Conservation (phyloP, 441 rosid genomes). For the Theobroma grandiflorum region DNA sequence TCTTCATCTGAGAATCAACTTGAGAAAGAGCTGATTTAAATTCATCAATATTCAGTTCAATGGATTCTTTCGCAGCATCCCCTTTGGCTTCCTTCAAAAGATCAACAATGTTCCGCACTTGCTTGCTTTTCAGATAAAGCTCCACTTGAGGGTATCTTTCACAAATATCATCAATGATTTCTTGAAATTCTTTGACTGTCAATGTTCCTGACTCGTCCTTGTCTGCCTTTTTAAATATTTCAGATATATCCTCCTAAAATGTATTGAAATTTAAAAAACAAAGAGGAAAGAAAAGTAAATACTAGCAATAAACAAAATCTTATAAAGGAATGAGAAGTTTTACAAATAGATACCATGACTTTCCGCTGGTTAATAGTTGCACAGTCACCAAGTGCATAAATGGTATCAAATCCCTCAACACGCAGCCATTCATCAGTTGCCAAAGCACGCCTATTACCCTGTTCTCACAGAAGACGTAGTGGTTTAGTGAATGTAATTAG, state of each 20-base stretch:
- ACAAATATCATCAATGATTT: constrained; percentile 77
- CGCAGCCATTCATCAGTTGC: constrained; percentile 99
- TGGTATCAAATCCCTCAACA: constrained; percentile 69
- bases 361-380: constrained; percentile 96
- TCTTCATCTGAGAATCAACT: constrained; percentile 90
- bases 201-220: constrained; percentile 92
- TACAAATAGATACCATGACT: constrained; percentile 71
- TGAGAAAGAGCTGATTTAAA: constrained; percentile 79
- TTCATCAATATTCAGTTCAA: constrained; percentile 83
- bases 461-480: constrained; percentile 17
- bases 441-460: constrained; percentile 90
- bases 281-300: neutral
- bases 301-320: neutral
- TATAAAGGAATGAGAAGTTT: neutral
- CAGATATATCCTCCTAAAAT: constrained; percentile 78
- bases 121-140: constrained; percentile 79
- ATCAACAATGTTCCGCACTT: constrained; percentile 68
- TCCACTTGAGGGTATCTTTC: constrained; percentile 95
- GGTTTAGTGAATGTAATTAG: neutral
- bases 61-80: constrained; percentile 61
- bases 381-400: constrained; percentile 97
- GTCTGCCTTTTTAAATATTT: constrained; percentile 90
- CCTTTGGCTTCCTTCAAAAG: constrained; percentile 71
- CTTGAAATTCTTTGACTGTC: constrained; percentile 83
- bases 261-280: neutral